Evolutionary conservation across 345 rosid genomes (phyloP), one percentile per base, ranked within the genome.

Genomic region (Arabis hirsuta): DNA sequence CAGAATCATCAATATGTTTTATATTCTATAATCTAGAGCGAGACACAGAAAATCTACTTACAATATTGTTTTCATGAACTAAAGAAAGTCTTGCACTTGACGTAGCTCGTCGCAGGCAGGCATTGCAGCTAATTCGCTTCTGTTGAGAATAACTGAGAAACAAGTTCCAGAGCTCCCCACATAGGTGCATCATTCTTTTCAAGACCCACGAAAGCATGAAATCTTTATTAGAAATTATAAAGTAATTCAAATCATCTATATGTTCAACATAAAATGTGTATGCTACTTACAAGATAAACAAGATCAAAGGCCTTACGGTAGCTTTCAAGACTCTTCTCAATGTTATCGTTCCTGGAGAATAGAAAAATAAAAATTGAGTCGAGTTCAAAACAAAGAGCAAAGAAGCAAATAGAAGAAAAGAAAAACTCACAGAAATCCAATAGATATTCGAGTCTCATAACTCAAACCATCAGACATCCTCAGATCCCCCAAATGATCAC

Each of bases 381-480:
- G 59, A 61, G 59, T 53, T 3, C 1, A 4, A 71, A 71, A 51
- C 60, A 76, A 61, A 22, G 44, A 34, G 2, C 9, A 68, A 12
- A 43, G 4, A 39, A 31, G n/a, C 5, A 69, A 6, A 20, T 4
- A 65, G 20, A 57, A 26, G 29, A 13, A 71, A n/a, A 38, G 6
- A 26, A 26, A 19, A 19, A 87, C 96, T 86, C 69, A 90, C 98
- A 88, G 78, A 79, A 93, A 93, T 20, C 97, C 98, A 55, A 83
- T 79, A 55, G 93, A 90, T 56, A 93, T 82, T 56, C 91, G 88
- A 65, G 81, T 82, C 56, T 88, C 88, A 65, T 90, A 90, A 65
- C 78, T 82, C 80, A 90, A 79, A 59, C 98, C 98, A 80, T 92
- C 90, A 55, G 96, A 88, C 98, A 92, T 90, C 62, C 91, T 78